phyloP scores from a whole-genome alignment of 2,329 filamentous ascomycete genomes.

The Fusarium sp. region DNA sequence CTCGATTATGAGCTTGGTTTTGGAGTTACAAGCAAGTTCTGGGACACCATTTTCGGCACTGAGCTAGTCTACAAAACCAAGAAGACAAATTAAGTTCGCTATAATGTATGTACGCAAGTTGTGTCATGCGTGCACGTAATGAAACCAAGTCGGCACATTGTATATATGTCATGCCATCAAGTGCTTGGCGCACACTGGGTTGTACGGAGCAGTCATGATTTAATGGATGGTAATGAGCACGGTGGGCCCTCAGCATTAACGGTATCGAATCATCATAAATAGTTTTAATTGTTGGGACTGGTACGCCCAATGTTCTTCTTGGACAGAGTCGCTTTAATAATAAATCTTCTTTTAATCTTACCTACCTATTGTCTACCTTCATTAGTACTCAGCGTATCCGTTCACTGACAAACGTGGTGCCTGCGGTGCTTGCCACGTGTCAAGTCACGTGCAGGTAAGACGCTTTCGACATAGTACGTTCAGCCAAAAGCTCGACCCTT shows the following conservation, averaged over 20 bases:
- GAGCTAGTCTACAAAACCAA: slow-evolving; percentile 67
- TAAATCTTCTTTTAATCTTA: slow-evolving; percentile 8
- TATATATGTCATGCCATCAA: slow-evolving; percentile 35
- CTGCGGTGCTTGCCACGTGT: slow-evolving; percentile 34
- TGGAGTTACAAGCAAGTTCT: slow-evolving; percentile 95
- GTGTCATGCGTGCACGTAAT: slow-evolving; percentile 1
- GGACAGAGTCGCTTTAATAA: slow-evolving; percentile 40
- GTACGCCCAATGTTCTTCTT: slow-evolving; percentile 37
- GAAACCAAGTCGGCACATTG: slow-evolving; percentile 14
- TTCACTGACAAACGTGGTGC: slow-evolving; percentile 16
- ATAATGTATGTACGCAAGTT: slow-evolving; percentile 1
- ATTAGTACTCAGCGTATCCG: background rate
- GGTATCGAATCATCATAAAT: slow-evolving; percentile 39
- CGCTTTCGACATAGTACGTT: slow-evolving; percentile 15
- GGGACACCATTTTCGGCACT: slow-evolving; percentile 93
- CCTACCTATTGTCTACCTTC: background rate
- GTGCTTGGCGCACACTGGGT: slow-evolving; percentile 37
- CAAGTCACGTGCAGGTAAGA: slow-evolving; percentile 34
- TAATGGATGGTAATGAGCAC: slow-evolving; percentile 46
- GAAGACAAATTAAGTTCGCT: slow-evolving; percentile 49
- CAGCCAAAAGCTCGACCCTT: slow-evolving; percentile 42
- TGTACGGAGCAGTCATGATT: slow-evolving; percentile 42
- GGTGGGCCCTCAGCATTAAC: slow-evolving; percentile 42
- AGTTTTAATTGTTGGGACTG: slow-evolving; percentile 45
- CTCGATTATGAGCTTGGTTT: slow-evolving; percentile 98